Evolutionary conservation across 2,329 filamentous ascomycete species (phyloP), one percentile per base, ranked within the genome.

Genomic region (Scedosporium aurantiacum): DNA sequence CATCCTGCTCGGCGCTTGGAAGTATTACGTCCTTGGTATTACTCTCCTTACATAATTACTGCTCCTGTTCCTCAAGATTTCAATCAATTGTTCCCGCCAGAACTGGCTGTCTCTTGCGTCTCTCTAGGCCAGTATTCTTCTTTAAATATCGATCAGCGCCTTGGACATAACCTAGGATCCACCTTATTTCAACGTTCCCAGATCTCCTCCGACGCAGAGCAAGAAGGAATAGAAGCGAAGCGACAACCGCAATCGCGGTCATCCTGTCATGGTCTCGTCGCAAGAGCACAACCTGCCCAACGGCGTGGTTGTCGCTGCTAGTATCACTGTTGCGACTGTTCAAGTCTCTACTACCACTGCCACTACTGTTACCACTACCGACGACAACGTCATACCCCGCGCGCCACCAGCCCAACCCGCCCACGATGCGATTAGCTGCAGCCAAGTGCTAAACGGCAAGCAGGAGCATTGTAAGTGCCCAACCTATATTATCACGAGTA

Each of bases 381-480:
- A 50, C 28, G 50, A 57, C 25, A 55, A 59, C 59, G 57, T 62
- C 40, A 37, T 56, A 52, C 60, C 60, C 50, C 23, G 52, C 25
- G 43, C 50, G 23, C 18, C 43, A 21, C 43, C 37, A 47, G 28
- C 62, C 41, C 56, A 62, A 62, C 5, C 27, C 54, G 64, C 63
- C 71, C 68, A 60, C 63, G 66, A 41, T 67, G 65, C 61, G 70
- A 67, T 65, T 66, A 65, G 63, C 68, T 66, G 61, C 65, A 65
- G 41, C 57, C 76, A 57, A 70, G 78, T 75, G 5, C 76, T 99
- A 71, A 96, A 92, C 0, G 94, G 94, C 67, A 97, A 97, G 77
- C 93, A 99, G 81, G 94, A 99, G 74, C 94, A 99, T 73, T 99
- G 91, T 96, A 73, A 68, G 87, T 75, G 57, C 52, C 7, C 45